Conservation (phyloP, 208 protist species). For the Acanthamoeba divionensis region DNA sequence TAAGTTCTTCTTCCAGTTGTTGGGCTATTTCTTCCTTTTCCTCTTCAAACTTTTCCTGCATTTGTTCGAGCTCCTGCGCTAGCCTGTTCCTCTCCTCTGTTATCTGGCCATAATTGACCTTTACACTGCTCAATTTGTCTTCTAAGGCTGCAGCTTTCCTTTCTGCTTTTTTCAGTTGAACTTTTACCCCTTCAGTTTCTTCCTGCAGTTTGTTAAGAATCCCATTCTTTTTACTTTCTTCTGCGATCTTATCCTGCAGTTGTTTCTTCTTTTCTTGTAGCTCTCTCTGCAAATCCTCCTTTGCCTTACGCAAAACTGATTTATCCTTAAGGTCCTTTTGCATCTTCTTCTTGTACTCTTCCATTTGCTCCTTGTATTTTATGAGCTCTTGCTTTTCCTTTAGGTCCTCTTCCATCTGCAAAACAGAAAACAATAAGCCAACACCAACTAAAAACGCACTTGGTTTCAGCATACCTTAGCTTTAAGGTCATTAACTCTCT, state of each 20-base stretch:
- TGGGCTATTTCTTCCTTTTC: neutral
- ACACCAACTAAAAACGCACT: neutral
- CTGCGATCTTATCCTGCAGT: neutral
- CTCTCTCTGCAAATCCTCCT: neutral
- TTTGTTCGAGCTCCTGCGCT: neutral
- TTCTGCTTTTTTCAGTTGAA: too few relatives aligned
- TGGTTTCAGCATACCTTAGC: too few relatives aligned
- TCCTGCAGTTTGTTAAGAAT: neutral
- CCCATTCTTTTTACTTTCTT: neutral
- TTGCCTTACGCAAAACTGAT: neutral
- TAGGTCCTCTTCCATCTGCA: neutral
- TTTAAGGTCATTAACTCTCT: neutral
- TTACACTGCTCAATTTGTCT: neutral
- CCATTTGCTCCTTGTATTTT: neutral
- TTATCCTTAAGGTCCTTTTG: conserved; percentile 8
- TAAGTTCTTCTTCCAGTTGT: neutral
- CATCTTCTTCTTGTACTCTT: neutral
- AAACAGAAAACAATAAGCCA: neutral
- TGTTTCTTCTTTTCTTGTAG: neutral
- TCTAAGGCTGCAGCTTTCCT: too few relatives aligned
- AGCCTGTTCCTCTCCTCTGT: neutral
- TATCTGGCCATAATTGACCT: neutral
- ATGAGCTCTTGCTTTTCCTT: neutral
- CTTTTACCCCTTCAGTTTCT: too few relatives aligned
- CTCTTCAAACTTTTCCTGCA: neutral